Conservation (phyloP, 805 yeast species). For the Candida golubevii region DNA sequence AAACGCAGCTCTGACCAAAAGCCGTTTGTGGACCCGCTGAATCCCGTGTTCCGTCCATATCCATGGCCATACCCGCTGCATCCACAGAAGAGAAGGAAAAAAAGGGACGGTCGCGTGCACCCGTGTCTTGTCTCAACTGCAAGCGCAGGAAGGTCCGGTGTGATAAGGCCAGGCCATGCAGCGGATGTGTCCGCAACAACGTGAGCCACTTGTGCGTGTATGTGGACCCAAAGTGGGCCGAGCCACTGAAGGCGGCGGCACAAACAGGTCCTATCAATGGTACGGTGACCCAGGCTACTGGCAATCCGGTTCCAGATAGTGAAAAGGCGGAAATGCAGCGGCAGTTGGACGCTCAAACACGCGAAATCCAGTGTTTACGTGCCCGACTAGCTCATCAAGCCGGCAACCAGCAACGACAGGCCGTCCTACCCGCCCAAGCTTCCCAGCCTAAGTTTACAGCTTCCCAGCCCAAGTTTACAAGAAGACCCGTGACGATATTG, state of each 20-base stretch:
- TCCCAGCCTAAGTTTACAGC: not conserved
- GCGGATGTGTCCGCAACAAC: conserved; percentile 38
- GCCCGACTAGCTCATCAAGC: conserved; percentile 3
- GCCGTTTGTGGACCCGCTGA: too few species aligned
- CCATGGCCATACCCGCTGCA: too few species aligned
- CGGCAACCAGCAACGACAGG: not conserved
- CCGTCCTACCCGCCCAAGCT: not conserved
- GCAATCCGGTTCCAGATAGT: not conserved
- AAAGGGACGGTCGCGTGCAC: conserved; percentile 31
- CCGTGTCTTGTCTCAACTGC: conserved; percentile 39
- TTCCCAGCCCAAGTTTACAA: not conserved
- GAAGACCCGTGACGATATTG: conserved; percentile 17
- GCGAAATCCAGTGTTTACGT: conserved; percentile 11
- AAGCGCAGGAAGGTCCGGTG: conserved; percentile 41
- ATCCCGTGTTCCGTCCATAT: too few species aligned
- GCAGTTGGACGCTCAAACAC: conserved; percentile 6
- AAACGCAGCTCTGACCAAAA: too few species aligned
- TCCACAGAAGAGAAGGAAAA: conserved; percentile 5
- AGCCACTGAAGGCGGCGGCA: conserved; percentile 9
- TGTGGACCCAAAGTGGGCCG: conserved; percentile 38
- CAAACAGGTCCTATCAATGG: not conserved
- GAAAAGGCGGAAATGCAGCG: conserved; percentile 5
- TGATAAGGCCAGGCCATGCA: conserved; percentile 39
- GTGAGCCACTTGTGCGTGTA: conserved; percentile 39
- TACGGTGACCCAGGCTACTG: not conserved